phyloP scores from a whole-genome alignment of 179 eudicot species.

The Silene noctiflora region DNA sequence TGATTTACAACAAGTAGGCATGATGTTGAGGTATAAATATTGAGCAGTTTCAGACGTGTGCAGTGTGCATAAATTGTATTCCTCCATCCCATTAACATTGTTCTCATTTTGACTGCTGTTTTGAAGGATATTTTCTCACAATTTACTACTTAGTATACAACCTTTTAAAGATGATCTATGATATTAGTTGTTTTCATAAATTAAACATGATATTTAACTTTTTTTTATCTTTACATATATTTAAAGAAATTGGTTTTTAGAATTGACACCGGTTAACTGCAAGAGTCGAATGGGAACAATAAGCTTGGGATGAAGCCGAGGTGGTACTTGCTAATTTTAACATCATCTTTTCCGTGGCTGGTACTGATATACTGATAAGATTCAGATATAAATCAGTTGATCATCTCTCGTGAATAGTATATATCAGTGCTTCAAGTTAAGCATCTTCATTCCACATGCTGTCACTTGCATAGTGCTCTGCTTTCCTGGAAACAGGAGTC shows the following conservation, averaged over 20 bases:
- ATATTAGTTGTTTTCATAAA: too few relatives aligned
- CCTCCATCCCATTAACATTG: background rate
- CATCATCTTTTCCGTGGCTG: background rate
- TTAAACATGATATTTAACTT: too few relatives aligned
- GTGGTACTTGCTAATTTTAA: conserved; percentile 7
- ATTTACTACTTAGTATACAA: too few relatives aligned
- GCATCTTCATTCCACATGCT: background rate
- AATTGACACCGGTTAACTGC: too few relatives aligned
- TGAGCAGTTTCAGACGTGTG: background rate
- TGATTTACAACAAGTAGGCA: conserved; percentile 95
- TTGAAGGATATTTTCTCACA: too few relatives aligned
- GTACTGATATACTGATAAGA: background rate
- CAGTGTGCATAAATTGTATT: background rate
- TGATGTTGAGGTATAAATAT: conserved; percentile 79
- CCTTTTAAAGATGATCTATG: too few relatives aligned
- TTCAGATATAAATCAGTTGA: background rate
- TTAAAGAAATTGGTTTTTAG: too few relatives aligned
- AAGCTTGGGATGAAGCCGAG: too few relatives aligned
- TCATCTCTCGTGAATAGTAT: background rate
- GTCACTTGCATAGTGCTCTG: background rate
- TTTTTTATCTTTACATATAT: too few relatives aligned
- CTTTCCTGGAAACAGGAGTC: background rate
- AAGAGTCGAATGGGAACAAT: too few relatives aligned
- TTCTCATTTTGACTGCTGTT: too few relatives aligned
- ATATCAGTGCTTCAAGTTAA: conserved; percentile 10